Evolutionary conservation across 257 asterid genomes (phyloP), one percentile per base, ranked within the genome.

Genomic region (Fraxinus cuspidata): DNA sequence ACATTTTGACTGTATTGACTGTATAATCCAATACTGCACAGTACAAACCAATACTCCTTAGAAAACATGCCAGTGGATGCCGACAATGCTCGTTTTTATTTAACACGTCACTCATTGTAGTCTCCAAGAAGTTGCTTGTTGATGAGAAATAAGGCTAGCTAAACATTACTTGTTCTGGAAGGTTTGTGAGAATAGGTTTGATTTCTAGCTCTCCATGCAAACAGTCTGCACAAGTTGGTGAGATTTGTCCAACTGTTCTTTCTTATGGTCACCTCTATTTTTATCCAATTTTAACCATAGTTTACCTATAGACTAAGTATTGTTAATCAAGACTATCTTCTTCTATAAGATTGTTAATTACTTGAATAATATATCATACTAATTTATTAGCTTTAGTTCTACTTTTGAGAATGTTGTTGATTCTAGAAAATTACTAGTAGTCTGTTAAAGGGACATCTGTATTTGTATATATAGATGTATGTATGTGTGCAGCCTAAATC

Each of bases 181-280:
- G 86, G 73, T 78, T 35, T 21, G 69, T 70, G 23, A 19, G 40
- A 70, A 79, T 75, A 84, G 92, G 90, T 86, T 83, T 86, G 86
- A 83, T 79, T 85, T 85, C 8, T 37, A 51, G 71, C 65, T 25
- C 21, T 67, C 81, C 8, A 35, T 21, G 77, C 68, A 73, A 34
- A 53, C 70, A 72, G 42, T 47, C 72, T 73, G 74, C 82, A 70
- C 76, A 80, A 81, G 84, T 88, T 86, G 92, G 88, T 84, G 81
- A 66, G 60, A 35, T 71, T 76, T 35, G 85, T 84, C 84, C 84
- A 83, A 83, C 88, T 84, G 65, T 81, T 80, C 74, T 76, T 58
- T 64, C 64, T 37, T 35, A 44, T 74, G 19, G 64, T 38, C 80
- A 73, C 75, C 80, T 68, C 27, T 77, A 35, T 69, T 9, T 21